Evolutionary conservation across 1,139 yeast genomes (phyloP).

Genomic region (Kodamaea sp.): DNA sequence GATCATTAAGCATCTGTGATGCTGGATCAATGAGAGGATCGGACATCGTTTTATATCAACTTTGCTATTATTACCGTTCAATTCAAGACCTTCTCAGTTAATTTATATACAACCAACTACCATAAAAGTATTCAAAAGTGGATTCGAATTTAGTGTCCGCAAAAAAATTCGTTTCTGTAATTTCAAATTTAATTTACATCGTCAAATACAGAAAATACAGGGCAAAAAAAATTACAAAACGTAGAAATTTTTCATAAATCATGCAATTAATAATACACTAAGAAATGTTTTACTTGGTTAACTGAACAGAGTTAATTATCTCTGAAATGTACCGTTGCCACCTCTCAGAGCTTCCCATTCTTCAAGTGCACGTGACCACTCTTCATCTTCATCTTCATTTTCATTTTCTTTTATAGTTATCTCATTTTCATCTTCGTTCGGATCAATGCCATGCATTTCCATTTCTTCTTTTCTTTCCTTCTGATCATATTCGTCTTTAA

Average conservation of each 20-base stretch:
- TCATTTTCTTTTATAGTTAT: conserved; percentile 18
- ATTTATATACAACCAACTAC: no score
- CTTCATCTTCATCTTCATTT: conserved; percentile 55
- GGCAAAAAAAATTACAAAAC: no score
- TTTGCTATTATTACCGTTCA: not conserved
- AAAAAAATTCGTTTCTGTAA: no score
- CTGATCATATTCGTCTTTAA: conserved; percentile 71
- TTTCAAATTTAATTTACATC: no score
- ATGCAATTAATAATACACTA: not conserved
- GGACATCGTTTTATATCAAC: not conserved
- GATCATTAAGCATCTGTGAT: conserved; percentile 8
- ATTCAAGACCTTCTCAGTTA: no score
- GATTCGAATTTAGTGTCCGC: no score
- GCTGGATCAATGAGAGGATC: conserved; percentile 1
- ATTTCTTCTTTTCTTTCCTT: conserved; percentile 48
- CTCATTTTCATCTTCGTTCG: conserved; percentile 27
- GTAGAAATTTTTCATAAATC: not conserved
- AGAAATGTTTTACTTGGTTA: no score
- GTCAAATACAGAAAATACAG: no score
- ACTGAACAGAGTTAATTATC: conserved; percentile 1
- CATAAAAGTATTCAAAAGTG: no score
- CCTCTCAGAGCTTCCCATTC: conserved; percentile 54
- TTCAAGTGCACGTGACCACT: conserved; percentile 64
- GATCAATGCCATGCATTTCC: conserved; percentile 27
- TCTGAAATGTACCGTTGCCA: conserved; percentile 10